Evolutionary conservation across 2,329 filamentous ascomycete species (phyloP).

Genomic region (Tolypocladium nubicola): DNA sequence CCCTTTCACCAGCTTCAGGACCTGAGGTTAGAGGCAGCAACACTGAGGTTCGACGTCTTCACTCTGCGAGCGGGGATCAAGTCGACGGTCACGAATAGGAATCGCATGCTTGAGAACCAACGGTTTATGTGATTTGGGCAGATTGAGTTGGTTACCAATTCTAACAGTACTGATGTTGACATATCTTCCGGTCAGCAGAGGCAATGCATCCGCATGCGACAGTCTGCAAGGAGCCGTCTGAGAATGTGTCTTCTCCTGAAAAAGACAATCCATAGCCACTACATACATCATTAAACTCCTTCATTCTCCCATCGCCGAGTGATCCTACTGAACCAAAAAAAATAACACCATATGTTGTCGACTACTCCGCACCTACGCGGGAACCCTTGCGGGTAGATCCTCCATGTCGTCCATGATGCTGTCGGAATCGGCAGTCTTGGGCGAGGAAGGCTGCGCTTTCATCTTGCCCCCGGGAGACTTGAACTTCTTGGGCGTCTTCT

Average conservation of each 20-base stretch:
- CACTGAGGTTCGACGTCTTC: too few relatives aligned
- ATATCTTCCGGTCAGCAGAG: not conserved
- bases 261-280: not conserved
- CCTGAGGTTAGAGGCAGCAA: too few relatives aligned
- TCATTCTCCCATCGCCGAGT: not conserved
- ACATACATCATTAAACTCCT: not conserved
- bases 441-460: not conserved
- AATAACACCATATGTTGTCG: not conserved
- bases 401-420: slow-evolving; percentile 34
- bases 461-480: slow-evolving; percentile 9
- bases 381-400: slow-evolving; percentile 22
- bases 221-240: not conserved
- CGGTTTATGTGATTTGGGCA: too few relatives aligned
- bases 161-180: not conserved
- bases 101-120: too few relatives aligned
- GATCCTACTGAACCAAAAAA: too few relatives aligned
- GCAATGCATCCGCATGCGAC: not conserved
- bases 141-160: too few relatives aligned
- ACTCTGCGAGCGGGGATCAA: too few relatives aligned
- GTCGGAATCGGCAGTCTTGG: slow-evolving; percentile 14
- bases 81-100: too few relatives aligned
- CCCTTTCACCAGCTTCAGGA: too few relatives aligned
- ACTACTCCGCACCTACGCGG: not conserved
- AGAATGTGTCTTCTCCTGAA: not conserved
- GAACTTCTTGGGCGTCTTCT: slow-evolving; percentile 18